These are phyloP conservation scores for Skeletonema tropicum DNA, from an alignment of 108 stramenopile genomes.

Conservation along the genomic window DNA sequence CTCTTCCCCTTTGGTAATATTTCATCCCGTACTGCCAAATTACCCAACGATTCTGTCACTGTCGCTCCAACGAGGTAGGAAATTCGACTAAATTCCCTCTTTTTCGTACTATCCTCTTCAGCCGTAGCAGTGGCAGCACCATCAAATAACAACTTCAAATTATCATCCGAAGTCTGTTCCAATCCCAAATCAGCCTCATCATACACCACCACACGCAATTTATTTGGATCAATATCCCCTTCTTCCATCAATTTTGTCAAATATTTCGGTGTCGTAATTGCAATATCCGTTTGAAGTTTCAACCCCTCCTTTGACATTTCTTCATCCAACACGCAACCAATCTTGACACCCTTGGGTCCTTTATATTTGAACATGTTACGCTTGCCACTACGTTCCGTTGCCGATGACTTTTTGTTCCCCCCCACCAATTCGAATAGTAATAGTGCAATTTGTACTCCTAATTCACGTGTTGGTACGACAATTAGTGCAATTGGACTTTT, in stretches of 20 bases:
- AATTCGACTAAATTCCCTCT: constrained; percentile 62
- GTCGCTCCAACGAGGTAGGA: constrained; percentile 82
- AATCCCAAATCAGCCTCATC: constrained; percentile 89
- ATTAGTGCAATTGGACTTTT: constrained; percentile 84
- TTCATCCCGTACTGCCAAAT: constrained; percentile 65
- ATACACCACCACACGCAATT: constrained; percentile 71
- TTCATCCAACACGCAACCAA: constrained; percentile 84
- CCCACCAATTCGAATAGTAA: constrained; percentile 73
- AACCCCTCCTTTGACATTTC: constrained; percentile 78
- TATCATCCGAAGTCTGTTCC: constrained; percentile 62
- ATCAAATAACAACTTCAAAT: constrained; percentile 69
- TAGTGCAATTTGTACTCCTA: constrained; percentile 89
- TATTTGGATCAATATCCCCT: constrained; percentile 73
- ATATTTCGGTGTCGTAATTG: constrained; percentile 79
- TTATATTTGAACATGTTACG: constrained; percentile 85
- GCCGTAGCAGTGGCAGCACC: constrained; percentile 9
- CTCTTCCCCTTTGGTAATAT: constrained; percentile 80
- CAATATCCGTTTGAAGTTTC: constrained; percentile 87
- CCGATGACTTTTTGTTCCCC: constrained; percentile 62
- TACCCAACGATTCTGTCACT: constrained; percentile 81
- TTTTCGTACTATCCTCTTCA: constrained; percentile 15
- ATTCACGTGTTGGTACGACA: constrained; percentile 91
- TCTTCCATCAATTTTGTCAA: constrained; percentile 74
- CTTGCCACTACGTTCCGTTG: constrained; percentile 50
- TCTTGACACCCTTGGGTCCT: constrained; percentile 84